Evolutionary conservation across 225 moss, liverwort and hornwort genomes (phyloP).

Genomic region (Climacium dendroides): DNA sequence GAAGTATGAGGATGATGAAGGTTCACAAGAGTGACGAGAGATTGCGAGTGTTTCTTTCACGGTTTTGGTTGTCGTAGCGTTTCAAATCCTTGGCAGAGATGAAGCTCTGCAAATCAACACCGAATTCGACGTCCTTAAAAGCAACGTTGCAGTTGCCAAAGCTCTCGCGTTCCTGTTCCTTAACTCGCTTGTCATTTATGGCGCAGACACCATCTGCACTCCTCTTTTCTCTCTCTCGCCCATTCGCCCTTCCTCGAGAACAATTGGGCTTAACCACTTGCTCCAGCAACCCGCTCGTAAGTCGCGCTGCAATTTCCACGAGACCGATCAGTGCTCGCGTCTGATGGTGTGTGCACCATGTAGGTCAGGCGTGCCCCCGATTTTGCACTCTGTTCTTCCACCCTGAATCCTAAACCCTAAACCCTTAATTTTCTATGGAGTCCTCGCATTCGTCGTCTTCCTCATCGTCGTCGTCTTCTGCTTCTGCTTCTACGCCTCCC

Average conservation of each 20-base stretch:
- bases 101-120: background rate
- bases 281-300: too few species aligned
- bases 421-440: background rate
- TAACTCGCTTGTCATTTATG: background rate
- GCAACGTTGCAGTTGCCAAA: background rate
- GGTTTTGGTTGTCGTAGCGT: background rate
- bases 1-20: background rate
- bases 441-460: background rate
- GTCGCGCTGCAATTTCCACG: background rate
- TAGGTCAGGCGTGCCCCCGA: background rate
- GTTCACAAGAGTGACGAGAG: background rate
- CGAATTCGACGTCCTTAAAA: background rate
- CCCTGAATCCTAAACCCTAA: background rate
- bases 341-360: background rate
- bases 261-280: background rate
- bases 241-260: background rate
- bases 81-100: background rate
- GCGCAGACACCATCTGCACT: background rate
- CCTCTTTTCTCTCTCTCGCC: background rate
- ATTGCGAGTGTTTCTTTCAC: background rate
- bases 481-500: background rate
- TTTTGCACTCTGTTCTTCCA: background rate
- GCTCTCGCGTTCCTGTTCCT: background rate
- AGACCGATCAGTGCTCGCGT: background rate
- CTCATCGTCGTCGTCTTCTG: background rate